Base-by-base conservation (phyloP, 169 alveolate genomes). In the Plasmodium gaboni region DNA sequence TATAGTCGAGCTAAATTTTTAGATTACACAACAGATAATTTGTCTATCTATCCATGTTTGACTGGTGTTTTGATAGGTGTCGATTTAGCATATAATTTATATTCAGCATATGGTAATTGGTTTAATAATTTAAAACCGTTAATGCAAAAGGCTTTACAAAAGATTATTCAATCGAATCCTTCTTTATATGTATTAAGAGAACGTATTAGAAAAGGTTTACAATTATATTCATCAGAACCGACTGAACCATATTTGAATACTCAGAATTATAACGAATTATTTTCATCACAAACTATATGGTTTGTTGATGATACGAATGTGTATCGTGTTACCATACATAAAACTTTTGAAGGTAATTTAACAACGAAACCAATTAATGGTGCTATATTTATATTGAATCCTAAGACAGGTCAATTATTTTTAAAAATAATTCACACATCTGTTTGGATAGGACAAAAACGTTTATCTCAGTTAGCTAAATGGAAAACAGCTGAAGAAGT, bases 401-500 rank as follows among this genome's bases (percentile, higher is more conserved):
- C 99, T 26, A 96, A 98, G 74, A 98, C 99, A 26, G 99, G 99
- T 12, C 99, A 99, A 95, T 92, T 99, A 78, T 99, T 98, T 96
- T 93, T 99, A 80, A 99, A 99, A 97, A 98, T 99, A 71, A 99
- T 99, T 80, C 99, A 99, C 95, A 99, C 99, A 17, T 97, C 99
- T 13, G 99, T 98, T 48, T 99, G 99, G 99, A 99, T 99, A 42
- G 99, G 99, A 0, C 99, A 99, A 95, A 99, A 99, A 92, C 98
- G 99, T 67, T 96, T 98, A 72, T 98, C 99, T 42, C 99, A 99
- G 95, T 93, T 99, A 87, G 99, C 99, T 19, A 98, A 98, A 88
- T 99, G 99, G 99, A 99, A 99, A 94, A 99, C 99, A 1, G 99
- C 99, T 0, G 99, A 99, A 93, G 99, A 99, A 93, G 99, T 98